phyloP scores from a whole-genome alignment of 805 yeast genomes.

The Teunomyces aglyptinius region DNA sequence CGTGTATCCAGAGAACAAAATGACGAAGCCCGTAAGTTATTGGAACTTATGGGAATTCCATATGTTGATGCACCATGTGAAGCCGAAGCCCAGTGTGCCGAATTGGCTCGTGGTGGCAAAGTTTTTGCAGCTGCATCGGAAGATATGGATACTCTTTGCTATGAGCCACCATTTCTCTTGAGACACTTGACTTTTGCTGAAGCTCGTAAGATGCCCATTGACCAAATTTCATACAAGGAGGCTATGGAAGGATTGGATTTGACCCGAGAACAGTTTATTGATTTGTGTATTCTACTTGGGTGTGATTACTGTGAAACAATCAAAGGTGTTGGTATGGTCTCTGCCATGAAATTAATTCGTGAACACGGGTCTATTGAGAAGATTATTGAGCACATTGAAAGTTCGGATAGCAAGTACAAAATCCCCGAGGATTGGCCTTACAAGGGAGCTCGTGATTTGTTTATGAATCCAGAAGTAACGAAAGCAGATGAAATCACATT shows the following conservation, averaged over 20 bases:
- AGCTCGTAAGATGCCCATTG: conserved; percentile 88
- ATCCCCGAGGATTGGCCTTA: conserved; percentile 96
- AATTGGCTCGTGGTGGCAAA: conserved; percentile 80
- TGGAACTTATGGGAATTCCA: conserved; percentile 93
- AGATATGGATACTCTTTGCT: conserved; percentile 98
- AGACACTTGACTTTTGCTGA: conserved; percentile 94
- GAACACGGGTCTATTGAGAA: conserved; percentile 83
- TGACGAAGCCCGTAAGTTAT: conserved; percentile 83
- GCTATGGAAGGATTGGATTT: conserved; percentile 79
- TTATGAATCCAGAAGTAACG: conserved; percentile 76
- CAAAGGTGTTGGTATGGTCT: conserved; percentile 93
- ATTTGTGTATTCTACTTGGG: conserved; percentile 88
- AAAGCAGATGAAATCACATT: conserved; percentile 60
- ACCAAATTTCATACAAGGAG: conserved; percentile 67
- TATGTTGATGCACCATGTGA: conserved; percentile 93
- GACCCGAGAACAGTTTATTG: conserved; percentile 73
- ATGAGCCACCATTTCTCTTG: conserved; percentile 76
- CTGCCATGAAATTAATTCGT: conserved; percentile 83
- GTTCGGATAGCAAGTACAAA: conserved; percentile 62
- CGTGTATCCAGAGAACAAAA: conserved; percentile 87
- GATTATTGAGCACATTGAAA: conserved; percentile 62
- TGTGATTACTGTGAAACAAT: conserved; percentile 98
- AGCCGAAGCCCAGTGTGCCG: conserved; percentile 99
- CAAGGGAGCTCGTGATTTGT: conserved; percentile 80
- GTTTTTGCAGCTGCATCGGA: conserved; percentile 98